phyloP scores from a whole-genome alignment of 1,284 basidiomycete genomes.

The Ustilago lituana region DNA sequence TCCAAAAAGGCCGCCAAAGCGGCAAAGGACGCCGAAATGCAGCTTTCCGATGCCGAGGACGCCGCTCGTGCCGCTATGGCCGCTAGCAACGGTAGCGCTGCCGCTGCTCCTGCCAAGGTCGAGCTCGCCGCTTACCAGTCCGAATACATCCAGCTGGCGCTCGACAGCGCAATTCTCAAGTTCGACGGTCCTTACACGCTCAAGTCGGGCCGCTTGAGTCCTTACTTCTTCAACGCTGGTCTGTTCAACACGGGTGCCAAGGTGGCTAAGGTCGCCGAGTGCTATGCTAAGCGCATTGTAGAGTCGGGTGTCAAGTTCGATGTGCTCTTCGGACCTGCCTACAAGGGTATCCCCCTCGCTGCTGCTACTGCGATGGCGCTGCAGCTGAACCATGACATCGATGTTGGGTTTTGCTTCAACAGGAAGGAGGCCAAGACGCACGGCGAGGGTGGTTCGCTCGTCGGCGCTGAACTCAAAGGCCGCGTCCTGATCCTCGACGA shows the following conservation, averaged over 20 bases:
- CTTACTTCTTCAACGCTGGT: constrained; percentile 97
- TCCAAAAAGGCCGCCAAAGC: constrained; percentile 29
- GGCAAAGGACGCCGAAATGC: constrained; percentile 25
- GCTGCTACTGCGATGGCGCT: constrained; percentile 85
- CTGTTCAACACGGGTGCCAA: constrained; percentile 82
- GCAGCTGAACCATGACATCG: constrained; percentile 73
- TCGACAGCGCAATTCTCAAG: constrained; percentile 58
- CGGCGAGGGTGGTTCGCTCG: constrained; percentile 93
- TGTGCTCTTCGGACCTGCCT: constrained; percentile 94
- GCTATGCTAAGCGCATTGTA: constrained; percentile 84
- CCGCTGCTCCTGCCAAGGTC: constrained; percentile 23
- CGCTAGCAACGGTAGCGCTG: constrained; percentile 5
- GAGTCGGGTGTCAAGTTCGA: constrained; percentile 73
- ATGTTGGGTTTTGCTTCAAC: constrained; percentile 88
- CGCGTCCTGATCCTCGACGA: constrained; percentile 86
- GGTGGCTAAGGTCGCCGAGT: constrained; percentile 80
- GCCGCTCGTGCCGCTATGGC: constrained; percentile 34
- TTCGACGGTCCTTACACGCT: constrained; percentile 66
- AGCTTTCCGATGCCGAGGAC: constrained; percentile 37
- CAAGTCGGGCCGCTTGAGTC: constrained; percentile 91
- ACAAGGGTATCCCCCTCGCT: constrained; percentile 96
- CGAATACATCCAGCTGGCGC: constrained; percentile 62
- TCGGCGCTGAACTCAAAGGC: constrained; percentile 83
- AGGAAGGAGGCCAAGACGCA: constrained; percentile 96
- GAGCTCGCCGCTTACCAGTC: constrained; percentile 57